Evolutionary conservation across 352 stramenopile genomes (phyloP).

Genomic region (Pythium myriotylum): DNA sequence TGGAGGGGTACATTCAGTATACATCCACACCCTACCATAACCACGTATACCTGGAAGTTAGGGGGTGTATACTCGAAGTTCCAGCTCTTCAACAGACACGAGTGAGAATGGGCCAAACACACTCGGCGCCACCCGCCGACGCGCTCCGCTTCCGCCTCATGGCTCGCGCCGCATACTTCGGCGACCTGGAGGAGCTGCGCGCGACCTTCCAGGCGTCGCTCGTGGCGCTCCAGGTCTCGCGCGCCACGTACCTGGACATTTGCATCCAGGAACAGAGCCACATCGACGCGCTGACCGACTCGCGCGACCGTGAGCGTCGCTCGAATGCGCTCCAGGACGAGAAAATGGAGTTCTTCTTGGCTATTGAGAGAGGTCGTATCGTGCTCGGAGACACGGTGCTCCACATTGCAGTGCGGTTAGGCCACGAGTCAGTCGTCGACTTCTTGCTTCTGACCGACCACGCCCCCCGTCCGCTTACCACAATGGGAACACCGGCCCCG

Average conservation of each 20-base stretch:
- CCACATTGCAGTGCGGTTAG: conserved; percentile 65
- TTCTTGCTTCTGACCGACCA: conserved; percentile 70
- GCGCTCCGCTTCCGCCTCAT: conserved; percentile 58
- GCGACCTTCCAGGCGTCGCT: conserved; percentile 46
- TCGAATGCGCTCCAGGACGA: conserved; percentile 60
- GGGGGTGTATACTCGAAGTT: neutral
- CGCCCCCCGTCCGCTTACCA: conserved; percentile 7
- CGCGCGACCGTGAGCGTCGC: conserved; percentile 50
- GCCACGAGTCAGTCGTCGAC: conserved; percentile 52
- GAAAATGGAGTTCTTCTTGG: conserved; percentile 79
- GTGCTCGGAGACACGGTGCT: conserved; percentile 74
- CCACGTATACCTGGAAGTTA: conserved; percentile 4
- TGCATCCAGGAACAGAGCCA: conserved; percentile 60
- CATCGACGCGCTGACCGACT: conserved; percentile 64
- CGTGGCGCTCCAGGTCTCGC: conserved; percentile 65
- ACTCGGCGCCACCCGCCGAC: conserved; percentile 53
- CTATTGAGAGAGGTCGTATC: conserved; percentile 54
- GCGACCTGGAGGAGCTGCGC: conserved; percentile 46
- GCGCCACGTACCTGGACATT: conserved; percentile 78
- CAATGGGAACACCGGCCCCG: conserved; percentile 1
- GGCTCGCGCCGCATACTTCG: conserved; percentile 46
- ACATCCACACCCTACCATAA: neutral
- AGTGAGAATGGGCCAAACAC: conserved; percentile 54
- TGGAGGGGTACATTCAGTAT: neutral
- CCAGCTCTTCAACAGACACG: conserved; percentile 1